Percentiles rank a stretch among this genome's conserved stretches.
These are phyloP conservation scores for Solanum peruvianum DNA, from an alignment of 257 asterid genomes.

Conservation along the genomic window DNA sequence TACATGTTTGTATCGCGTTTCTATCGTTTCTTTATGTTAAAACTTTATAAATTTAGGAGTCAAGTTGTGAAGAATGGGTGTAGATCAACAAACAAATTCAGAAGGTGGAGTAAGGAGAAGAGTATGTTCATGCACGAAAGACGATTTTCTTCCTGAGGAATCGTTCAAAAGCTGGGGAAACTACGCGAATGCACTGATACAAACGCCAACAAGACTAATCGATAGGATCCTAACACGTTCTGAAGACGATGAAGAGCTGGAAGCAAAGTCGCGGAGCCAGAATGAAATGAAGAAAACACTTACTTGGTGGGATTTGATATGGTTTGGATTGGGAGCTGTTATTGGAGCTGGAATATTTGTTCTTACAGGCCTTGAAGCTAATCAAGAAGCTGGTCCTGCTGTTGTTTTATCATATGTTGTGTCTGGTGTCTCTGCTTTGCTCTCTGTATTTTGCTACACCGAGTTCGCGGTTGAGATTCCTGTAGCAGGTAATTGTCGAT, in stretches of 20 bases:
- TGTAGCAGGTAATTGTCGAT: neutral
- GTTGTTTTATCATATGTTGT: neutral
- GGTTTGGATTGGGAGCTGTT: neutral
- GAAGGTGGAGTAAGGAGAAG: neutral
- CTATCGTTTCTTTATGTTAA: neutral
- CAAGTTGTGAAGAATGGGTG: neutral
- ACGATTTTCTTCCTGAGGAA: neutral
- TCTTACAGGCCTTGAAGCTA: neutral
- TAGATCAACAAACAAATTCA: neutral
- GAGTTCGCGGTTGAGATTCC: neutral
- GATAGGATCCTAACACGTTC: neutral
- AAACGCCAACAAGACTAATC: neutral
- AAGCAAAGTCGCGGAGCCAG: neutral
- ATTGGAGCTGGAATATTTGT: conserved; percentile 1
- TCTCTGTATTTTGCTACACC: neutral
- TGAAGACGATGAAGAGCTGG: neutral
- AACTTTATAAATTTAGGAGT: neutral
- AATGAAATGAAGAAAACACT: neutral
- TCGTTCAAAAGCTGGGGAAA: neutral
- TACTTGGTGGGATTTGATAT: conserved; percentile 1
- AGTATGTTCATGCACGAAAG: neutral
- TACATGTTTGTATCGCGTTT: neutral
- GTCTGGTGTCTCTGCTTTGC: neutral
- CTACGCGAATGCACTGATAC: neutral
- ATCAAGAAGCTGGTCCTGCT: neutral